Percentiles rank a stretch among this genome's conserved stretches.
Evolutionary conservation across 1,284 basidiomycete species (phyloP).

Genomic region (Somion occarium): DNA sequence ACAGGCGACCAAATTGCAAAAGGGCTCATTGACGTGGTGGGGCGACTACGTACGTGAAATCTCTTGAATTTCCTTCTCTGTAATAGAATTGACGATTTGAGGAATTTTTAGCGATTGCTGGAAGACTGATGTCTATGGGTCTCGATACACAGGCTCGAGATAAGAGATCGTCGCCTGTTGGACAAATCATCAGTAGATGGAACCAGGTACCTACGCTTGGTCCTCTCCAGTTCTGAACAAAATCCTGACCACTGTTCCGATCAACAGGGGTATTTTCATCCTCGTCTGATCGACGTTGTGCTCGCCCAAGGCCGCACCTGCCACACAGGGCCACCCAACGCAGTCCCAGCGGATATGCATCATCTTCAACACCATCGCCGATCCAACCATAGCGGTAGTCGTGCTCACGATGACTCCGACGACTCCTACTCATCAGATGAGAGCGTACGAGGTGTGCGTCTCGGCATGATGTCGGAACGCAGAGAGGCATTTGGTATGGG

Average conservation of each 20-base stretch:
- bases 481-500: no score
- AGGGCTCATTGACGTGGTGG: constrained; percentile 5
- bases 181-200: constrained; percentile 30
- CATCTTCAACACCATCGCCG: neutral
- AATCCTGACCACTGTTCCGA: no score
- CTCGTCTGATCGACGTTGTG: constrained; percentile 29
- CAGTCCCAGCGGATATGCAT: neutral
- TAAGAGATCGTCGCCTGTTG: constrained; percentile 19
- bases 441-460: neutral
- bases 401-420: neutral
- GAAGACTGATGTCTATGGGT: constrained; percentile 13
- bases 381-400: neutral
- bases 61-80: neutral
- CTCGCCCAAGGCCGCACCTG: constrained; percentile 28
- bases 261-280: constrained; percentile 30
- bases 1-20: constrained; percentile 6
- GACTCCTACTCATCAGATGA: neutral
- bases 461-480: no score
- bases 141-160: constrained; percentile 15
- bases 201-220: constrained; percentile 25
- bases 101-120: neutral
- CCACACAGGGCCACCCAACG: constrained; percentile 18
- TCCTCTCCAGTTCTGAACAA: neutral
- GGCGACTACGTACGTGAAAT: constrained; percentile 10
- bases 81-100: neutral